Evolutionary conservation across 169 alveolate genomes (phyloP).

Genomic region (Eimeria brunetti): DNA sequence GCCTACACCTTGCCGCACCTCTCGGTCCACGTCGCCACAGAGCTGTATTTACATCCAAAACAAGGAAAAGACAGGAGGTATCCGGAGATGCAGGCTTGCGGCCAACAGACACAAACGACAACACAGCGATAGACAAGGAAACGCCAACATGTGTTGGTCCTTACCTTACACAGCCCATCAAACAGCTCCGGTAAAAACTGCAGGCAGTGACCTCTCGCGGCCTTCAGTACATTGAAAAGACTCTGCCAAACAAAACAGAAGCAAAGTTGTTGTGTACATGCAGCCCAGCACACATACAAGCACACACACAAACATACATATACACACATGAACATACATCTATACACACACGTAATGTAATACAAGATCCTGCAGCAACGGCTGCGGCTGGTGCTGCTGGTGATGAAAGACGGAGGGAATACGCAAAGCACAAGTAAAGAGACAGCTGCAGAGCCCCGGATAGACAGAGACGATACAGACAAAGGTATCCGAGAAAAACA

Average conservation of each 20-base stretch:
- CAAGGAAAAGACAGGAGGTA: not conserved
- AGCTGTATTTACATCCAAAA: slow-evolving; percentile 49
- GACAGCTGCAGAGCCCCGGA: not conserved
- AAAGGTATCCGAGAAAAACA: not conserved
- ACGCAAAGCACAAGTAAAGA: not conserved
- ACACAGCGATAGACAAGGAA: not conserved
- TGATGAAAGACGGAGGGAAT: not conserved
- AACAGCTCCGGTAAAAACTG: slow-evolving; percentile 58
- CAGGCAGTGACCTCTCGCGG: slow-evolving; percentile 54
- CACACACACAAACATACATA: not conserved
- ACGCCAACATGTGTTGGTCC: not conserved
- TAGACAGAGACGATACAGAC: not conserved
- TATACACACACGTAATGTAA: not conserved
- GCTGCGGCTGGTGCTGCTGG: not conserved
- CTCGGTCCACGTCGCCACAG: slow-evolving; percentile 81
- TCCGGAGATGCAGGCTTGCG: not conserved
- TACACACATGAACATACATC: not conserved
- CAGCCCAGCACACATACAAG: not conserved
- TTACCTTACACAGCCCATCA: slow-evolving; percentile 79
- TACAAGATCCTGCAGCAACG: not conserved
- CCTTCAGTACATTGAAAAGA: slow-evolving; percentile 79
- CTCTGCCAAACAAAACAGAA: slow-evolving; percentile 17
- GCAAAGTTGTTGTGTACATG: not conserved
- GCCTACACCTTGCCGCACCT: slow-evolving; percentile 80
- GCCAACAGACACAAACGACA: not conserved